Conservation (phyloP, 1,284 basidiomycete genomes). For the Coniophora puteana region DNA sequence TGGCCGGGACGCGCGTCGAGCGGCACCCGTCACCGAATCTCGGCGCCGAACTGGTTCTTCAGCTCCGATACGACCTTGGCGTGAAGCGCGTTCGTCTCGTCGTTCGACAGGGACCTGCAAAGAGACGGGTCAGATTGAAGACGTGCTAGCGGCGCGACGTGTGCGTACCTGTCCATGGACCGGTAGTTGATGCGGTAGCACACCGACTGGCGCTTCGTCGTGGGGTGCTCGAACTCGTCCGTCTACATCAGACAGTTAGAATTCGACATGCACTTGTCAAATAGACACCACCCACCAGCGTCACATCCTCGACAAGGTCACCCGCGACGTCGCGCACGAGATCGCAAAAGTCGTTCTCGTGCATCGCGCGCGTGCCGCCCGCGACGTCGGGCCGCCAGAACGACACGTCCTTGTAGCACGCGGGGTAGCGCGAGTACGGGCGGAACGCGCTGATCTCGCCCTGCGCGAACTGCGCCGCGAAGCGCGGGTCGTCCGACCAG, state of each 20-base stretch:
- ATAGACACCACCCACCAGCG: constrained; percentile 51
- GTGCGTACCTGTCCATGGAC: constrained; percentile 89
- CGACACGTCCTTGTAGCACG: constrained; percentile 87
- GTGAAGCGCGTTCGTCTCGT: constrained; percentile 85
- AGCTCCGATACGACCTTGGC: constrained; percentile 49
- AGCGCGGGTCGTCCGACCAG: constrained; percentile 91
- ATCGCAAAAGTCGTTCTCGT: constrained; percentile 98
- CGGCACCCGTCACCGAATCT: constrained; percentile 77
- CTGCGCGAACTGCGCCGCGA: constrained; percentile 81
- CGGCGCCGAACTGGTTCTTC: constrained; percentile 64
- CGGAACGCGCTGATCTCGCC: constrained; percentile 80
- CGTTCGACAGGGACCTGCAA: constrained; percentile 80
- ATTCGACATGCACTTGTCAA: background rate
- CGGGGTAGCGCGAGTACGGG: constrained; percentile 87
- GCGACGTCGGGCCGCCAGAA: constrained; percentile 74
- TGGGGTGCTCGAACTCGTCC: constrained; percentile 91
- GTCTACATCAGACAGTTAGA: constrained; percentile 51
- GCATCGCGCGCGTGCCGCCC: constrained; percentile 43
- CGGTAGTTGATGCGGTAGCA: constrained; percentile 95
- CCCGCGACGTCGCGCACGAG: constrained; percentile 90
- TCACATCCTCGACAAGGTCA: constrained; percentile 89
- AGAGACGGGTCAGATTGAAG: constrained; percentile 4
- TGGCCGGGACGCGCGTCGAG: no score
- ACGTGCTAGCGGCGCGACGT: background rate
- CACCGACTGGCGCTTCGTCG: constrained; percentile 74